Conservation (phyloP, 1,139 yeast genomes). For the Yamadazyma dendronema region DNA sequence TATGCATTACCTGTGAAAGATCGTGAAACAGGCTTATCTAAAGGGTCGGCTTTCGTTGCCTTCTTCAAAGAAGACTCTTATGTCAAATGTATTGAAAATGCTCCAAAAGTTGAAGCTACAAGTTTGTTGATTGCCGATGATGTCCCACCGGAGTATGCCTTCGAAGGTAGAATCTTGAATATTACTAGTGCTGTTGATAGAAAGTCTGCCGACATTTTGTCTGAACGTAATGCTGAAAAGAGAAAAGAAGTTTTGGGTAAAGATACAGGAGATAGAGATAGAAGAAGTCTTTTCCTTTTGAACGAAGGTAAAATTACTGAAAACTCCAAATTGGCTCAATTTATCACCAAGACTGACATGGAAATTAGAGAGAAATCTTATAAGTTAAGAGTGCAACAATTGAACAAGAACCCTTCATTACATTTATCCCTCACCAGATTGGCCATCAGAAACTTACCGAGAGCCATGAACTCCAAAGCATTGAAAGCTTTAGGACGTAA, state of each 20-base stretch:
- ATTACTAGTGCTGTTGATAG: slow-evolving; percentile 85
- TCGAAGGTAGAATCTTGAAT: slow-evolving; percentile 87
- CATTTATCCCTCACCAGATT: slow-evolving; percentile 91
- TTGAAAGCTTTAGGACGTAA: slow-evolving; percentile 90
- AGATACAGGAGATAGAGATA: slow-evolving; percentile 76
- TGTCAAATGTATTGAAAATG: slow-evolving; percentile 66
- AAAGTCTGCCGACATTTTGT: slow-evolving; percentile 73
- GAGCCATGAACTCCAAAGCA: slow-evolving; percentile 86
- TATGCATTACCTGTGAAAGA: slow-evolving; percentile 95
- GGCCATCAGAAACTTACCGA: slow-evolving; percentile 90
- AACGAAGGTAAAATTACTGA: slow-evolving; percentile 92
- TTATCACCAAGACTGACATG: slow-evolving; percentile 69
- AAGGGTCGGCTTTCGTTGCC: slow-evolving; percentile 95
- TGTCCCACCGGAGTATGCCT: slow-evolving; percentile 83
- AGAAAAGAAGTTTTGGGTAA: slow-evolving; percentile 79
- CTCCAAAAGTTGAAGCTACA: slow-evolving; percentile 75
- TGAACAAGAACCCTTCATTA: slow-evolving; percentile 84
- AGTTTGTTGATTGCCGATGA: slow-evolving; percentile 90
- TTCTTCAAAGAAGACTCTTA: slow-evolving; percentile 64
- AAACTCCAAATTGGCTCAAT: slow-evolving; percentile 74
- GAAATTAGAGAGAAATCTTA: slow-evolving; percentile 88
- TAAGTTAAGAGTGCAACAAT: slow-evolving; percentile 82
- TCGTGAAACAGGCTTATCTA: slow-evolving; percentile 79
- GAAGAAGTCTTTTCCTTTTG: slow-evolving; percentile 76
- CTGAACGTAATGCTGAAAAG: slow-evolving; percentile 70